Conservation (phyloP, 1,284 basidiomycete species). For the Lentinula novae-zelandiae region DNA sequence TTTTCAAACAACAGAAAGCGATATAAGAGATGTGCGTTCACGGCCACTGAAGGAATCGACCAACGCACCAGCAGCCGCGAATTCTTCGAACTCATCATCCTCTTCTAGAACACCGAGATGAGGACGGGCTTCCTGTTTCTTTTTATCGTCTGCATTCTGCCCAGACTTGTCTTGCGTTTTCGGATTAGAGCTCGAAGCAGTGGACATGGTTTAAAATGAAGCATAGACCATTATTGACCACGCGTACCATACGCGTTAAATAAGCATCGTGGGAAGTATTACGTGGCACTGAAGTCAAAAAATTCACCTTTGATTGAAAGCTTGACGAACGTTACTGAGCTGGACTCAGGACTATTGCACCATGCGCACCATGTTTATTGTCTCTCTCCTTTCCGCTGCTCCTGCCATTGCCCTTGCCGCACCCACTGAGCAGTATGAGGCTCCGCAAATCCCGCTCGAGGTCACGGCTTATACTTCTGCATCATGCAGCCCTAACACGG, state of each 20-base stretch:
- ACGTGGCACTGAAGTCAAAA: not conserved
- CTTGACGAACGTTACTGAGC: no score
- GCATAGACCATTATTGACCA: not conserved
- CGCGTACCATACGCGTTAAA: not conserved
- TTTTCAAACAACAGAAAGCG: not conserved
- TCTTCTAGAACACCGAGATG: constrained; percentile 77
- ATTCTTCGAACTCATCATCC: constrained; percentile 71
- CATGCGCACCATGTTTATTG: no score
- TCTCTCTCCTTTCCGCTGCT: no score
- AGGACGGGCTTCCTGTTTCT: constrained; percentile 26
- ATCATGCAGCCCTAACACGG: no score
- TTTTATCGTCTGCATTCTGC: constrained; percentile 6
- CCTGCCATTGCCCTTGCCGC: no score
- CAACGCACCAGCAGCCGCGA: constrained; percentile 13
- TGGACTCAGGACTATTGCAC: no score
- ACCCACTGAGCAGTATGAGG: no score
- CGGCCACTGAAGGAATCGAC: not conserved
- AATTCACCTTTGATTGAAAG: no score
- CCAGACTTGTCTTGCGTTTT: constrained; percentile 2
- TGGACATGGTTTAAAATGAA: constrained; percentile 5
- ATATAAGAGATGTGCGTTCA: not conserved
- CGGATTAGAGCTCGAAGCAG: constrained; percentile 12
- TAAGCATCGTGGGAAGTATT: not conserved
- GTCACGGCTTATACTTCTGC: no score
- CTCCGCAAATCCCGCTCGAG: no score